Conservation (phyloP, 2,329 filamentous ascomycete genomes). For the Monilinia aucupariae region DNA sequence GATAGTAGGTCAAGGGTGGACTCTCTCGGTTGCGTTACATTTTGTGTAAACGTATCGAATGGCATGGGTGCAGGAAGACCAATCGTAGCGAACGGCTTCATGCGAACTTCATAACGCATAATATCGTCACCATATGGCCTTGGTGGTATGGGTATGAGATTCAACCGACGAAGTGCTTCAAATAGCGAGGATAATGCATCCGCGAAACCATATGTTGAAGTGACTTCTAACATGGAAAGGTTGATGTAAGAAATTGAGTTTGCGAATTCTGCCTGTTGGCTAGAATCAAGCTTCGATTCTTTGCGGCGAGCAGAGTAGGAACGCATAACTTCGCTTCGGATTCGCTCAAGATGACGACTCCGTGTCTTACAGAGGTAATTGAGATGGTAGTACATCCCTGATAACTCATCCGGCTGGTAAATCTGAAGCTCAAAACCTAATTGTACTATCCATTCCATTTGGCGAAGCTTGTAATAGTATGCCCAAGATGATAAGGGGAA, state of each 20-base stretch:
- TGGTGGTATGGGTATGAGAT: slow-evolving; percentile 38
- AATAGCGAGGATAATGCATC: slow-evolving; percentile 49
- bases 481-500: slow-evolving; percentile 83
- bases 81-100: slow-evolving; percentile 63
- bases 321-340: slow-evolving; percentile 57
- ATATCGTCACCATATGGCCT: slow-evolving; percentile 51
- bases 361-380: slow-evolving; percentile 66
- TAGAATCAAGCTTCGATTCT: slow-evolving; percentile 15
- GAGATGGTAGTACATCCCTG: slow-evolving; percentile 88
- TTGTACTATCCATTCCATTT: slow-evolving; percentile 83
- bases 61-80: slow-evolving; percentile 53
- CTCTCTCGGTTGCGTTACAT: slow-evolving; percentile 41
- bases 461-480: slow-evolving; percentile 81
- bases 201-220: slow-evolving; percentile 52
- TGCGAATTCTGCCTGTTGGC: slow-evolving; percentile 38
- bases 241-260: slow-evolving; percentile 52
- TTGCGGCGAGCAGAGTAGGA: slow-evolving; percentile 21
- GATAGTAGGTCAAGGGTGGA: slow-evolving; percentile 33
- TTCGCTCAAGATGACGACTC: slow-evolving; percentile 59
- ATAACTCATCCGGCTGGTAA: slow-evolving; percentile 79
- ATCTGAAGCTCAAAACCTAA: slow-evolving; percentile 91
- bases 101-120: slow-evolving; percentile 60
- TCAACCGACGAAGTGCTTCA: slow-evolving; percentile 41
- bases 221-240: slow-evolving; percentile 57
- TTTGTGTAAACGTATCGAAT: slow-evolving; percentile 46